Percentiles rank a stretch among this genome's conserved stretches.
Conservation (phyloP, 148 eudicot species). For the Rhododendron henanense region DNA sequence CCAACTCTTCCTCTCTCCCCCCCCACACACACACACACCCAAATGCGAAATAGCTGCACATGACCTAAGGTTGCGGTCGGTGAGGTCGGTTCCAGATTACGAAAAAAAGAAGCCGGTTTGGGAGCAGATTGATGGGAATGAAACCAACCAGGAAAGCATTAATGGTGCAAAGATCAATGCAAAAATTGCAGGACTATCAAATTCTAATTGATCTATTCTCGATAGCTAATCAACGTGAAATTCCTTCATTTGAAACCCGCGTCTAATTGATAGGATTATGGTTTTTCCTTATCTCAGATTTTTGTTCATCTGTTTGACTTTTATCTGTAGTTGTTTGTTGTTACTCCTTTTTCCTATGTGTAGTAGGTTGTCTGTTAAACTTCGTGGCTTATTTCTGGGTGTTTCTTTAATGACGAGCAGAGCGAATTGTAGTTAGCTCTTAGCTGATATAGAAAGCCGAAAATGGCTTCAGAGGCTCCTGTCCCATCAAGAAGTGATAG, state of each 20-base stretch:
- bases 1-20: too few species aligned
- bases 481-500: not conserved
- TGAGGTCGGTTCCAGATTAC: too few species aligned
- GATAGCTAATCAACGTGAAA: not conserved
- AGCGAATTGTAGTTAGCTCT: not conserved
- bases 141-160: not conserved
- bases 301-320: not conserved
- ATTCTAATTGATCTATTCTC: not conserved
- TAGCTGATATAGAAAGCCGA: not conserved
- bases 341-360: not conserved
- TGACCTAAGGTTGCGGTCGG: too few species aligned
- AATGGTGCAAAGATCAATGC: not conserved
- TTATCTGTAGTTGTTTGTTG: not conserved
- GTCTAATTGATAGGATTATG: not conserved
- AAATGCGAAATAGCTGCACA: too few species aligned
- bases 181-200: not conserved
- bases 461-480: constrained; percentile 6
- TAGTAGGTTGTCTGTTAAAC: not conserved
- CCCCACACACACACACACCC: too few species aligned
- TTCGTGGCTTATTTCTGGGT: not conserved
- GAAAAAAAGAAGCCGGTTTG: not conserved
- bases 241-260: not conserved
- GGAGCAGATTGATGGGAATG: not conserved
- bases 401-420: not conserved
- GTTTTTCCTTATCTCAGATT: not conserved